phyloP scores from a whole-genome alignment of 202 grass and related monocot genomes.

The Dendrocalamus latiflorus region DNA sequence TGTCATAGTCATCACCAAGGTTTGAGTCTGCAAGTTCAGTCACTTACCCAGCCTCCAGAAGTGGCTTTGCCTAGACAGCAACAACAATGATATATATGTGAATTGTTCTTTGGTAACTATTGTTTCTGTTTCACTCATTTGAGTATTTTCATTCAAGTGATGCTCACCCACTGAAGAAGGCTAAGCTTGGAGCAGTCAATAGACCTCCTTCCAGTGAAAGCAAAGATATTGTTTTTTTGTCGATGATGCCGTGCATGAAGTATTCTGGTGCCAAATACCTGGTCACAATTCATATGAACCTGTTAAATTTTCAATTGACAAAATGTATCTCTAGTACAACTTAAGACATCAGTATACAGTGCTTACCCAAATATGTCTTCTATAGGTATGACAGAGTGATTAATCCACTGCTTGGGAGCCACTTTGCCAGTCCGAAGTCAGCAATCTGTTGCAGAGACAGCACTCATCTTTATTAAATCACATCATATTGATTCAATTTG shows the following conservation, averaged over 20 bases:
- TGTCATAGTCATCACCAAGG: slow-evolving; percentile 59
- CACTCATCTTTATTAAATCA: too few species aligned
- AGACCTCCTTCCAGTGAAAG: slow-evolving; percentile 76
- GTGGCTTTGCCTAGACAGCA: slow-evolving; percentile 65
- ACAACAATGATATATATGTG: not conserved
- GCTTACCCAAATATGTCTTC: slow-evolving; percentile 90
- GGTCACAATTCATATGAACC: not conserved
- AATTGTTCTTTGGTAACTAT: not conserved
- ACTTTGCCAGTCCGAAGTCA: slow-evolving; percentile 89
- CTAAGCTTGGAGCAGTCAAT: slow-evolving; percentile 83
- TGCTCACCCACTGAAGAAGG: slow-evolving; percentile 76
- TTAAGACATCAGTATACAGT: not conserved
- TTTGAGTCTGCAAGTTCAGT: slow-evolving; percentile 65
- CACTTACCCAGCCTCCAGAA: slow-evolving; percentile 74
- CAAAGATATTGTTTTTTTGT: slow-evolving; percentile 92
- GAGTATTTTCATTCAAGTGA: not conserved
- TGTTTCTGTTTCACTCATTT: not conserved
- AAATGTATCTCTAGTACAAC: not conserved
- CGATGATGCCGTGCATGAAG: slow-evolving; percentile 90
- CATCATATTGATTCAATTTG: too few species aligned
- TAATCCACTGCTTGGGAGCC: slow-evolving; percentile 96
- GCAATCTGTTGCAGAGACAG: slow-evolving; percentile 53
- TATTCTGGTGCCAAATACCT: slow-evolving; percentile 95
- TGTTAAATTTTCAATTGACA: not conserved
- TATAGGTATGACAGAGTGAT: slow-evolving; percentile 88